Evolutionary conservation across 441 rosid genomes (phyloP).

Genomic region (Kokia cookei): DNA sequence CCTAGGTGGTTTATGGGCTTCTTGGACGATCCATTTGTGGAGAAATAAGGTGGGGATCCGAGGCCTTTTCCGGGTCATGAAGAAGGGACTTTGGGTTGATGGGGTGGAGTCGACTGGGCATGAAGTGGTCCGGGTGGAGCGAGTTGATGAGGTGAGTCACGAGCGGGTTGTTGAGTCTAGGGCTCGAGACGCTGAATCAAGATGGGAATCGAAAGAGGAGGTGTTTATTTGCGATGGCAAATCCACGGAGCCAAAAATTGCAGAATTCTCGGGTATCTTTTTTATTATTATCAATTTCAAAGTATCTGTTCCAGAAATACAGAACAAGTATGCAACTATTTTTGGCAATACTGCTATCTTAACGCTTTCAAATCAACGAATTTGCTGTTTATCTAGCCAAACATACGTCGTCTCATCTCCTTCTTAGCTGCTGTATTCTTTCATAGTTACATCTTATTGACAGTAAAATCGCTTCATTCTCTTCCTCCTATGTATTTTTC

Average conservation of each 20-base stretch:
- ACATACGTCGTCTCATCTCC: no score
- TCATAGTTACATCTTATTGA: no score
- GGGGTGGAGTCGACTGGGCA: background rate
- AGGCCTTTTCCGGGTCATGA: background rate
- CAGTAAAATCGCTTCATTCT: no score
- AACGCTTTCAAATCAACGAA: no score
- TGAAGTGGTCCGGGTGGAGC: constrained; percentile 1
- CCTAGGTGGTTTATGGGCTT: constrained; percentile 75
- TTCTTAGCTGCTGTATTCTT: no score
- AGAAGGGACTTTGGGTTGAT: background rate
- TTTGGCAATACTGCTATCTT: background rate
- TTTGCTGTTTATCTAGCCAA: no score
- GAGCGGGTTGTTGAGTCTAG: background rate
- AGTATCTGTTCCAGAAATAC: background rate
- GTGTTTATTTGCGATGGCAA: constrained; percentile 2
- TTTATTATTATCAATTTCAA: no score
- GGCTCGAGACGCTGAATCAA: background rate
- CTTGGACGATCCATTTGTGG: constrained; percentile 25
- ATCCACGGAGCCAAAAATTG: background rate
- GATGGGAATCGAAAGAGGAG: background rate
- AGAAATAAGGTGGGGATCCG: background rate
- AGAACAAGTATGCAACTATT: background rate
- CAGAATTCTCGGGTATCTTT: background rate
- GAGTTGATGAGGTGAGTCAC: background rate
- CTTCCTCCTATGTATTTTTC: no score